Evolutionary conservation across 805 yeast genomes (phyloP), one percentile per base, ranked within the genome.

Genomic region (Candida alai): DNA sequence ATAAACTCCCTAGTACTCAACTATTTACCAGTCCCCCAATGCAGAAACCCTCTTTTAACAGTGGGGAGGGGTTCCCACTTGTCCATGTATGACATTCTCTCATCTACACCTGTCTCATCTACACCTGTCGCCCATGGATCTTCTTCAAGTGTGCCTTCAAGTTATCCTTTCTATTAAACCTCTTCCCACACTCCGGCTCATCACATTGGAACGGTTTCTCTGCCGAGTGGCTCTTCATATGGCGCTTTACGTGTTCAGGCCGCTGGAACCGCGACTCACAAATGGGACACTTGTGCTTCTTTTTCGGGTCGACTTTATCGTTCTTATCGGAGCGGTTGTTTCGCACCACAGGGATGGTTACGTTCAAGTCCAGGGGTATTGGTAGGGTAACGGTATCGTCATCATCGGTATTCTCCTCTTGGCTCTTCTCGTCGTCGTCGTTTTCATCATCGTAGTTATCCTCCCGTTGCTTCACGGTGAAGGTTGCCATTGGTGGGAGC

Each of bases 211-310:
- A 76, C 6, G 81, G 81, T 46, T 74, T 75, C 42, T 75, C 80
- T 8, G 72, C 59, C 4, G 77, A 69, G 52, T 76, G 81, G 27
- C 74, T 65, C 49, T 76, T 68, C 71, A 76, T 64, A 47, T 76
- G 78, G 41, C 85, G 54, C 51, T 76, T 80, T 19, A 80, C 87
- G 53, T 80, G 87, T 47, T 80, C 87, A 2, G 87, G 83, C 43
- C 84, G 56, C 51, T 78, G 85, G 62, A 79, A 79, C 32, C 72
- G 56, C 24, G 77, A 68, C 30, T 72, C 75, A 50, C 86, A 78
- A 26, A 78, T 52, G 2, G 84, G 84, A 57, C 87, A 80, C 43
- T 67, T 68, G 53, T 80, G 84, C 32, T 67, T 65, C 53, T 78
- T 80, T 48, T 75, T 77, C 6, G 70, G 68, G 41, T 65, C 70